Base-by-base conservation (phyloP, 306 rosid species). In the Cyclanthera cordifolia region DNA sequence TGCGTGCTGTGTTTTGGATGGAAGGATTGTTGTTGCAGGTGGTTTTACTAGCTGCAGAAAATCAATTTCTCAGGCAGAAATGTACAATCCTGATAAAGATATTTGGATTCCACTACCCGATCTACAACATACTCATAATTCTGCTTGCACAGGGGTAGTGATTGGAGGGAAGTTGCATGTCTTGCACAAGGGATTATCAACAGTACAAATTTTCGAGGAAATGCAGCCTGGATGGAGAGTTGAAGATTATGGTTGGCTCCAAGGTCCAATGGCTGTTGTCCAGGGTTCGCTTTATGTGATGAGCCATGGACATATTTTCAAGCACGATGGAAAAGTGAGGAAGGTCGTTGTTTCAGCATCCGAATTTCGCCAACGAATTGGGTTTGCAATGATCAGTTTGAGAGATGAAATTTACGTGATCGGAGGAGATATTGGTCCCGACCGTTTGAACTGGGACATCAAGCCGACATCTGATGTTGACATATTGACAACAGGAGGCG, bases 31-130 rank as follows among this genome's bases (percentile, higher is more conserved):
- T 65, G 97, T 94, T 58, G 97, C 96, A 0, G 99, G 99, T 28
- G 99, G 99, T 58, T 94, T 90, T 80, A 90, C 97, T 41, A 90
- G 90, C 83, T 90, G 91, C 72, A 82, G 97, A 68, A 94, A 88
- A 82, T 85, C 99, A 53, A 84, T 90, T 65, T 90, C 99, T 81
- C 95, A 78, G 76, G 96, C 99, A 47, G 97, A 94, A 85, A 81
- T 88, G 80, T 94, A 94, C 68, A 96, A 90, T 73, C 97, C 97
- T 19, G 90, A 85, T 37, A 85, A 79, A 73, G 96, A 94, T 77
- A 76, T 68, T 16, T 94, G 99, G 99, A 71, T 75, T 78, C 79
- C 90, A 47, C 79, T 94, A 75, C 91, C 97, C 6, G 90, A 90
- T 81, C 90, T 94, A 56, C 97, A 86, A 20, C 90, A 86, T 47